A percentile compares a stretch with the other conserved stretches of the same genome.
Conservation (phyloP, 179 eudicot genomes). For the Spergularia azorica region DNA sequence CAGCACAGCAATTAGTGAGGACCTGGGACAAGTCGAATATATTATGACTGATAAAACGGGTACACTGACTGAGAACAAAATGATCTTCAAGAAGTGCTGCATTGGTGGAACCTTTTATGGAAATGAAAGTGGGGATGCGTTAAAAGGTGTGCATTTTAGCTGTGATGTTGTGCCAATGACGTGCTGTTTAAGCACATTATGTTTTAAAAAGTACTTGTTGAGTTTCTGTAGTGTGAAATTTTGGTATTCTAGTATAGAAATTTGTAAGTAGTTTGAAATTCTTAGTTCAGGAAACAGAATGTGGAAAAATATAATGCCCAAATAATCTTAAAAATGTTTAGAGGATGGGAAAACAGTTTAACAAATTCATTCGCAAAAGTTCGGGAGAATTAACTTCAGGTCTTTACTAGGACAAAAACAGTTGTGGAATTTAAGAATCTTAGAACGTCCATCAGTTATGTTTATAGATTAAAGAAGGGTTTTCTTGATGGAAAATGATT, state of each 20-base stretch:
- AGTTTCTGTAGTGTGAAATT: neutral
- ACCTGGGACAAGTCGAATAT: constrained; percentile 98
- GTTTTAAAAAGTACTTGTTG: neutral
- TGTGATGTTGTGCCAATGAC: constrained; percentile 1
- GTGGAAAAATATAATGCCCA: neutral
- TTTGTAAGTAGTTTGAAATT: neutral
- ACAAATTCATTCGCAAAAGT: too few relatives aligned
- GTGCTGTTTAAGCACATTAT: neutral
- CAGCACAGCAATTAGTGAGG: constrained; percentile 99
- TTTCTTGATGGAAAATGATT: too few relatives aligned
- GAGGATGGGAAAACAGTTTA: neutral
- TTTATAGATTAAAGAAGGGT: too few relatives aligned
- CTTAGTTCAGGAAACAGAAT: neutral
- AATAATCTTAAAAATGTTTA: neutral
- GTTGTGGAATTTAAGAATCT: too few relatives aligned
- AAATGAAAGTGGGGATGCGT: constrained; percentile 88
- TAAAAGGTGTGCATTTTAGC: constrained; percentile 60
- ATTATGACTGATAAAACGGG: constrained; percentile 99
- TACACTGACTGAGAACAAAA: constrained; percentile 90
- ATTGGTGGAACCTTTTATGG: constrained; percentile 77
- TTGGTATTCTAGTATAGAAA: neutral
- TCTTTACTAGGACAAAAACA: too few relatives aligned
- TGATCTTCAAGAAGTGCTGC: constrained; percentile 91
- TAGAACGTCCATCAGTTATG: too few relatives aligned
- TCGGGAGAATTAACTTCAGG: too few relatives aligned